Evolutionary conservation across 1,284 basidiomycete genomes (phyloP).

Genomic region (Anthracocystis setariae): DNA sequence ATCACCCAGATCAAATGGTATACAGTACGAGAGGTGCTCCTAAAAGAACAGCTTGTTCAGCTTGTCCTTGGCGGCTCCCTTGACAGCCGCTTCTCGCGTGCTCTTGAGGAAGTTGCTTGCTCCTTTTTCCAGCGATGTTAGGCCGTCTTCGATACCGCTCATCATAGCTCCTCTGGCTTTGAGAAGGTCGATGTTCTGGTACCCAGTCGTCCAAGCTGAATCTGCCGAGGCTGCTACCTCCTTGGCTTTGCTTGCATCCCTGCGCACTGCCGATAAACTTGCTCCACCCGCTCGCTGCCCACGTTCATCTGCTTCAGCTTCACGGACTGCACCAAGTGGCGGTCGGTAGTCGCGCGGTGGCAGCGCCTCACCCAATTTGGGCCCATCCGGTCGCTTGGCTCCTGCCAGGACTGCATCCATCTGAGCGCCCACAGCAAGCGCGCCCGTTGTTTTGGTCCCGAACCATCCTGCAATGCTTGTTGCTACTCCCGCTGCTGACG

Average conservation of each 20-base stretch:
- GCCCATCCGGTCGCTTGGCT: constrained; percentile 45
- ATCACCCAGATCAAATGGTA: no score
- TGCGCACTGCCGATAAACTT: constrained; percentile 13
- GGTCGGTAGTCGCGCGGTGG: constrained; percentile 33
- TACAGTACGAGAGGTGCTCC: neutral
- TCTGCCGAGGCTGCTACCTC: constrained; percentile 32
- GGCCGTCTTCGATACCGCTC: constrained; percentile 55
- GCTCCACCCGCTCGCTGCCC: constrained; percentile 6
- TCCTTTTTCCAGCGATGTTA: constrained; percentile 50
- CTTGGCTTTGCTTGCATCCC: constrained; percentile 38
- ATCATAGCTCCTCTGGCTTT: constrained; percentile 54
- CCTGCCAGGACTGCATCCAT: constrained; percentile 54
- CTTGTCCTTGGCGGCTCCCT: constrained; percentile 57
- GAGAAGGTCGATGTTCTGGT: constrained; percentile 49
- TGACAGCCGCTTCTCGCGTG: constrained; percentile 57
- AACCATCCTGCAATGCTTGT: constrained; percentile 58
- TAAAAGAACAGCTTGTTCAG: constrained; percentile 49
- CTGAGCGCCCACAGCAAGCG: constrained; percentile 49
- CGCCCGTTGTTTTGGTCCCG: constrained; percentile 48
- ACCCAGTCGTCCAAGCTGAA: constrained; percentile 25
- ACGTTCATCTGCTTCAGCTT: neutral
- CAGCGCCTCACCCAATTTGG: constrained; percentile 35
- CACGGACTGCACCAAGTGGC: constrained; percentile 4
- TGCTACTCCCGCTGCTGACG: constrained; percentile 52
- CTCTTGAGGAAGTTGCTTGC: constrained; percentile 59